Base-by-base conservation (phyloP, 768 basidiomycete genomes). In the Neoboletus brunneissimus region DNA sequence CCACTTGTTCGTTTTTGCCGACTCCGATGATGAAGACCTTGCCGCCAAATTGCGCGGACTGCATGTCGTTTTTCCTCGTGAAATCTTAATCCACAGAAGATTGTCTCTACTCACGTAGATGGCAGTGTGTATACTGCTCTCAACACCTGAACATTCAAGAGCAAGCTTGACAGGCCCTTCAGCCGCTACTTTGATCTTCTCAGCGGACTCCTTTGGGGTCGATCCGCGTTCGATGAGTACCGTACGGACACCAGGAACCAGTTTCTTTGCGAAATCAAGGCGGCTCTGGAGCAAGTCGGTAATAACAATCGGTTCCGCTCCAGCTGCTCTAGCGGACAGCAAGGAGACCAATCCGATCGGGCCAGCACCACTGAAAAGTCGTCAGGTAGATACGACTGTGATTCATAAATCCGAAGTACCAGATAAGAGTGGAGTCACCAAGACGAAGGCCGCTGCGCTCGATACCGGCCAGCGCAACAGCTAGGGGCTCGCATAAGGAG, bases 1-100 rank as follows among this genome's bases (percentile, higher is more conserved):
- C 84, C 65, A 73, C 52, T 69, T 81, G 83, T 69, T 87, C 84
- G 64, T 77, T 80, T 68, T 83, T 82, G 23, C 86, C 86, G 15
- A 87, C 84, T 49, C 86, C 86, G 32, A 87, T 85, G 57, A 87
- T 82, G 67, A 87, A 86, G 25, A 87, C 83, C 61, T 85, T 86
- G 31, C 81, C 83, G 37, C 85, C 84, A 54, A 86, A 87, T 63
- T 78, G 75, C 64, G 79, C 73, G n/a, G 85, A 84, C 82, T 86
- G 59, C 18, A 22, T 20, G n/a, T 38, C 18, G 15, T 47, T 23
- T 37, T 44, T 35, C 11, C 7, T 34, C 5, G 11, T 64, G 27
- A 64, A 31, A 45, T 11, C 2, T 42, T 16, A 18, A 25, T 41
- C 34, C 10, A 7, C 5, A 18, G 13, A 38, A 11, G 8, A 31